Evolutionary conservation across 2,329 filamentous ascomycete genomes (phyloP).

Genomic region (Sporothrix brunneoviolacea): DNA sequence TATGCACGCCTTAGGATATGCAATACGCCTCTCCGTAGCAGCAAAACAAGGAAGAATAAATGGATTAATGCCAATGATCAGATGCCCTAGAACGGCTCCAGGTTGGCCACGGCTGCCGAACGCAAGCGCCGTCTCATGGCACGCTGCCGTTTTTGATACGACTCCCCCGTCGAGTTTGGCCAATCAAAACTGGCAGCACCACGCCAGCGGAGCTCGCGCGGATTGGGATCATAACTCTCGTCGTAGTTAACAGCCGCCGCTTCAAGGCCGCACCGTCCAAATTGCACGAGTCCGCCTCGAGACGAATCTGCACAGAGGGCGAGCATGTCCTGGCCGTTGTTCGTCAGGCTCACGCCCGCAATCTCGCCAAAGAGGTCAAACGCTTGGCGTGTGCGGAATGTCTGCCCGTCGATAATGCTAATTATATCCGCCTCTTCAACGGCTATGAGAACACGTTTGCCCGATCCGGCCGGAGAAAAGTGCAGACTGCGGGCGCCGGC

Average conservation of each 20-base stretch:
- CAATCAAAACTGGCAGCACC: constrained; percentile 9
- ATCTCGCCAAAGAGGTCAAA: constrained; percentile 71
- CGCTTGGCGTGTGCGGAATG: constrained; percentile 58
- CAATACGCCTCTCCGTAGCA: too few relatives aligned
- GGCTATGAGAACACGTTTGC: constrained; percentile 59
- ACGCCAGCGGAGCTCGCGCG: background rate
- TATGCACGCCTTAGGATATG: too few relatives aligned
- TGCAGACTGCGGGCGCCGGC: constrained; percentile 61
- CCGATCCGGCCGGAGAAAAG: constrained; percentile 66
- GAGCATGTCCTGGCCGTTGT: constrained; percentile 61
- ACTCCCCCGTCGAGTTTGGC: too few relatives aligned
- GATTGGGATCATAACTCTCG: background rate
- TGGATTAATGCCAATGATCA: background rate
- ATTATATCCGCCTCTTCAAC: constrained; percentile 72
- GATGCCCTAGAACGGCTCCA: background rate
- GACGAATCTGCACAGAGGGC: constrained; percentile 59
- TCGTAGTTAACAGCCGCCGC: constrained; percentile 27
- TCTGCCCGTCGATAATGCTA: constrained; percentile 62
- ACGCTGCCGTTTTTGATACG: too few relatives aligned
- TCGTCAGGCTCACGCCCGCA: constrained; percentile 59
- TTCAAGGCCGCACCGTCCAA: constrained; percentile 43
- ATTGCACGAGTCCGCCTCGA: constrained; percentile 60
- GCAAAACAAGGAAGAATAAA: background rate
- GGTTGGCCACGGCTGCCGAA: background rate
- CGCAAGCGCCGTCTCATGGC: background rate